Percentiles rank a stretch among this genome's conserved stretches.
Conservation (phyloP, 176 grass and related monocot genomes). For the barley (Hordeum vulgare) region MorexV3_pseudomolecules_assembly NC_058520.1:102074438-102074937, state of each 20-base stretch:
- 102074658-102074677: not conserved
- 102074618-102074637: not conserved
- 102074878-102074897: slow-evolving; percentile 52
- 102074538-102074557: not conserved
- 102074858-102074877: slow-evolving; percentile 64
- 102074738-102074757: slow-evolving; percentile 37
- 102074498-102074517: slow-evolving; percentile 78
- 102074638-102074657: not conserved
- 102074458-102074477: slow-evolving; percentile 54
- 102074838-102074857: slow-evolving; percentile 54
- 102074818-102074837: slow-evolving; percentile 38
- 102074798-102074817: slow-evolving; percentile 30
- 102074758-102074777: slow-evolving; percentile 57
- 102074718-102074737: slow-evolving; percentile 60
- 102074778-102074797: slow-evolving; percentile 57
- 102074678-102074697: not conserved
- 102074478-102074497: slow-evolving; percentile 56
- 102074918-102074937: slow-evolving; percentile 60
- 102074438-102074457: slow-evolving; percentile 78
- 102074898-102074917: slow-evolving; percentile 66
- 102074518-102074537: not conserved
- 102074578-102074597: not conserved
- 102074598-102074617: not conserved
- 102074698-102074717: slow-evolving; percentile 40
- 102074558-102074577: not conserved